These are phyloP conservation scores for Daldinia grandis DNA, from an alignment of 495 filamentous ascomycete genomes.

Conservation along the genomic window DNA sequence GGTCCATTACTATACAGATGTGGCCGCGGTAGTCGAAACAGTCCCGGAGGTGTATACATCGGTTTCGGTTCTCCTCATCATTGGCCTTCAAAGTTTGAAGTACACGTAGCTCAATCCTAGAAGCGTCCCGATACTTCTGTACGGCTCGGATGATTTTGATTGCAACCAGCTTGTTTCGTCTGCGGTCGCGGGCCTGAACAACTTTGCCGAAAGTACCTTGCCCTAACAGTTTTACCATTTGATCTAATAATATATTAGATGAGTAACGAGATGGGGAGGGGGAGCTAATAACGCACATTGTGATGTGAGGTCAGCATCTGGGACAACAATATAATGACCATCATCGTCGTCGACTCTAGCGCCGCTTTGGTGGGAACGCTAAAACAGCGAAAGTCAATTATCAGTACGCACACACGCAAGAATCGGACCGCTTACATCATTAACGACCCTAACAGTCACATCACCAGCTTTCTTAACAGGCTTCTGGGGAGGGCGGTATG, in stretches of 20 bases:
- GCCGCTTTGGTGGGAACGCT: slow-evolving; percentile 64
- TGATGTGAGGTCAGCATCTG: slow-evolving; percentile 82
- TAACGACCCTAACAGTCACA: slow-evolving; percentile 80
- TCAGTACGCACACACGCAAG: slow-evolving; percentile 4
- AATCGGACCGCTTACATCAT: slow-evolving; percentile 73
- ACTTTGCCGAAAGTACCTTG: slow-evolving; percentile 99
- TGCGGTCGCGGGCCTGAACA: slow-evolving; percentile 86
- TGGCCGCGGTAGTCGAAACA: slow-evolving; percentile 98
- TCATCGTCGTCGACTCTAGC: slow-evolving; percentile 86
- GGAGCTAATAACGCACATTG: slow-evolving; percentile 74
- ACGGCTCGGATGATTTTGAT: slow-evolving; percentile 98
- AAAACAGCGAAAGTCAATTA: slow-evolving; percentile 21
- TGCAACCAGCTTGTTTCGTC: slow-evolving; percentile 78
- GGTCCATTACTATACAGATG: slow-evolving; percentile 98
- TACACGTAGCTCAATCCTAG: slow-evolving; percentile 93
- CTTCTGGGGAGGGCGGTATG: slow-evolving; percentile 84
- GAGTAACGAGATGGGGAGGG: slow-evolving; percentile 5
- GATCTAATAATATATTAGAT: slow-evolving; percentile 66
- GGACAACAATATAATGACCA: slow-evolving; percentile 91
- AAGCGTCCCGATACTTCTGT: slow-evolving; percentile 96
- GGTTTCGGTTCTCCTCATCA: slow-evolving; percentile 90
- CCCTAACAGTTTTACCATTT: slow-evolving; percentile 85
- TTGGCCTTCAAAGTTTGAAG: slow-evolving; percentile 89
- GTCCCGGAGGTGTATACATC: slow-evolving; percentile 95
- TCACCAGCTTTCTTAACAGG: slow-evolving; percentile 92